These are phyloP conservation scores for Daldinia bambusicola DNA, from an alignment of 495 filamentous ascomycete genomes.

Conservation along the genomic window DNA sequence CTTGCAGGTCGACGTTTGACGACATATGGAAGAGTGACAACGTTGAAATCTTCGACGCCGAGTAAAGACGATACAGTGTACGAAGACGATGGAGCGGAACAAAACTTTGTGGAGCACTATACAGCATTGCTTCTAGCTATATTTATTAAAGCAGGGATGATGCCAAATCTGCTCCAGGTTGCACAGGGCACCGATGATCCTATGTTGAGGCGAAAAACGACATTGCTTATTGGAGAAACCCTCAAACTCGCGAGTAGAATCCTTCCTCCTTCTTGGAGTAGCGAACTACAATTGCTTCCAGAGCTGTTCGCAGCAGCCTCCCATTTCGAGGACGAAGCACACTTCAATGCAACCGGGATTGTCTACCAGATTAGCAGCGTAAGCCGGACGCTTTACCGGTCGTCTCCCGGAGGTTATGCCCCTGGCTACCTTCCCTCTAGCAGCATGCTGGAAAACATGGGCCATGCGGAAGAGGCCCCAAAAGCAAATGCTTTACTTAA, in stretches of 20 bases:
- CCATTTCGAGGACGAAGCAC: slow-evolving; percentile 72
- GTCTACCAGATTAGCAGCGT: slow-evolving; percentile 98
- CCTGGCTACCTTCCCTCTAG: slow-evolving; percentile 51
- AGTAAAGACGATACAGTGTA: slow-evolving; percentile 60
- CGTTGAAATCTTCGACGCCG: slow-evolving; percentile 68
- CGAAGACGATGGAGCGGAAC: slow-evolving; percentile 73
- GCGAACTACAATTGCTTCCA: slow-evolving; percentile 83
- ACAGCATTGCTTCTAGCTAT: slow-evolving; percentile 88
- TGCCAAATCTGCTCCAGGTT: slow-evolving; percentile 80
- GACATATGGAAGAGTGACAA: slow-evolving; percentile 91
- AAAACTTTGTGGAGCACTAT: slow-evolving; percentile 91
- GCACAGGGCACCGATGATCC: slow-evolving; percentile 74
- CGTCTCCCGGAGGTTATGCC: slow-evolving; percentile 59
- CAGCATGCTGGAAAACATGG: slow-evolving; percentile 53
- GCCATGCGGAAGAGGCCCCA: slow-evolving; percentile 67
- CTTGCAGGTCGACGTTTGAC: slow-evolving; percentile 91
- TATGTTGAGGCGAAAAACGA: slow-evolving; percentile 87
- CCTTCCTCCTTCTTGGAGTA: slow-evolving; percentile 80
- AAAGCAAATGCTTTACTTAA: slow-evolving; percentile 76
- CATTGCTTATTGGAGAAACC: slow-evolving; percentile 87
- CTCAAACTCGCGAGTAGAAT: slow-evolving; percentile 87
- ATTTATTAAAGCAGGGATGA: slow-evolving; percentile 82
- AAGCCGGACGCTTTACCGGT: slow-evolving; percentile 90
- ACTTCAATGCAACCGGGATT: slow-evolving; percentile 81
- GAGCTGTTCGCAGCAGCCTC: slow-evolving; percentile 80